These are phyloP conservation scores for Apiotrichum veenhuisii DNA, from an alignment of 1,284 basidiomycete species.

Conservation along the genomic window DNA sequence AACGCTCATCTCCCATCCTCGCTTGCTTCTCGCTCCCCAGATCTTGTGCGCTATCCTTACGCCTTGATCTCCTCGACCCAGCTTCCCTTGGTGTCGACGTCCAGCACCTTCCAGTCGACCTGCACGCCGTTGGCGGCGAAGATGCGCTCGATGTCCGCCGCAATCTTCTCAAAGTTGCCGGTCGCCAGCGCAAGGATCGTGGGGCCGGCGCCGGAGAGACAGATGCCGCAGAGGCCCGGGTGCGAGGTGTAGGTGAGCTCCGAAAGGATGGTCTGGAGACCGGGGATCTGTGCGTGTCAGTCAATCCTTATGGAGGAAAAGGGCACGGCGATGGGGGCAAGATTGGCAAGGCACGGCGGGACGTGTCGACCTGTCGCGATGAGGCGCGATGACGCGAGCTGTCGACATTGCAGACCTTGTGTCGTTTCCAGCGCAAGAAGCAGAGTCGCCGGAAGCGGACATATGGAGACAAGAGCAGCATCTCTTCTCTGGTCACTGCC, in stretches of 20 bases:
- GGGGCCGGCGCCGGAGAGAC: conserved; percentile 94
- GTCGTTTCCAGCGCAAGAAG: no score
- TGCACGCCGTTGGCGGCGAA: conserved; percentile 69
- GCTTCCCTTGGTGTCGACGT: conserved; percentile 49
- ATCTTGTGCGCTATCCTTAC: background rate
- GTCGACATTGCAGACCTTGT: no score
- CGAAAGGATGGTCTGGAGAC: conserved; percentile 83
- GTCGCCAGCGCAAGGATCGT: conserved; percentile 97
- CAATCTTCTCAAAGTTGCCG: conserved; percentile 73
- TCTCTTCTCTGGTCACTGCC: no score
- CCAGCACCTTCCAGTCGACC: conserved; percentile 56
- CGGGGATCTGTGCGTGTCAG: conserved; percentile 69
- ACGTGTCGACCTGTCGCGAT: no score
- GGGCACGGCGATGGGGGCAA: no score
- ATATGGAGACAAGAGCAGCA: no score
- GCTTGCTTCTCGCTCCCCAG: background rate
- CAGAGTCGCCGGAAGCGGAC: no score
- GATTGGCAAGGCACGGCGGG: no score
- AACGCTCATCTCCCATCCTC: no score
- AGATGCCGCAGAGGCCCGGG: conserved; percentile 92
- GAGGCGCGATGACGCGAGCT: no score
- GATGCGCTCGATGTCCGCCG: conserved; percentile 69
- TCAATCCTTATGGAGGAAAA: background rate
- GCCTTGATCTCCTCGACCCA: conserved; percentile 39
- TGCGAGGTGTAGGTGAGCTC: conserved; percentile 82